Evolutionary conservation across 2,329 filamentous ascomycete species (phyloP).

Genomic region (Paecilomyces sp.): DNA sequence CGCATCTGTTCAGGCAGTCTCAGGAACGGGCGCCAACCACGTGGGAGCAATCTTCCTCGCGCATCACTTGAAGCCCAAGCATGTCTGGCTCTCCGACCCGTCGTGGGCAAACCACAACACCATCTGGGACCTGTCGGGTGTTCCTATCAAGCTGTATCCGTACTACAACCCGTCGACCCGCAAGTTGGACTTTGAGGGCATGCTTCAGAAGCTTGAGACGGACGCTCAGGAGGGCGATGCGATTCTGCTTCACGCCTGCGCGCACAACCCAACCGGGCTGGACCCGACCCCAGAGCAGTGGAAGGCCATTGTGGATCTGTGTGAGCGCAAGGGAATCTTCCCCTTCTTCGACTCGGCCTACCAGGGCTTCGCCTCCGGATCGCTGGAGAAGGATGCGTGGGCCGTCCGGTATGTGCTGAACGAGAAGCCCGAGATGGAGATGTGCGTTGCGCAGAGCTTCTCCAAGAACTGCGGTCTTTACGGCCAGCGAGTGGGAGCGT

Average conservation of each 20-base stretch:
- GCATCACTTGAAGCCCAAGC: slow-evolving; percentile 69
- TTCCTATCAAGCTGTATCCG: slow-evolving; percentile 73
- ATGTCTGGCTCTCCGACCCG: slow-evolving; percentile 84
- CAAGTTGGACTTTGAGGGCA: slow-evolving; percentile 39
- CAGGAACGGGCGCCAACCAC: slow-evolving; percentile 90
- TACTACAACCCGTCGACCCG: slow-evolving; percentile 68
- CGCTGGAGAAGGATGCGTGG: slow-evolving; percentile 75
- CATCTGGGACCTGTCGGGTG: slow-evolving; percentile 72
- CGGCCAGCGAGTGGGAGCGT: slow-evolving; percentile 88
- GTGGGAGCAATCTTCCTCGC: slow-evolving; percentile 84
- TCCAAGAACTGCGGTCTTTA: slow-evolving; percentile 73
- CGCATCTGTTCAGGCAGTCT: slow-evolving; percentile 84
- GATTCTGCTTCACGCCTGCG: slow-evolving; percentile 86
- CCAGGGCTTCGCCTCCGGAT: slow-evolving; percentile 92
- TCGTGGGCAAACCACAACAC: slow-evolving; percentile 98
- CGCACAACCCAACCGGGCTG: slow-evolving; percentile 95
- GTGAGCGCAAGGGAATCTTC: slow-evolving; percentile 77
- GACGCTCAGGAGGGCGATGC: slow-evolving; percentile 73
- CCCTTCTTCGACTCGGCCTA: slow-evolving; percentile 98
- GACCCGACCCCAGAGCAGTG: slow-evolving; percentile 90
- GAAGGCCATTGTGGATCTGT: slow-evolving; percentile 73
- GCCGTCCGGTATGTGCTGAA: slow-evolving; percentile 87
- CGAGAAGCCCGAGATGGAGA: slow-evolving; percentile 63
- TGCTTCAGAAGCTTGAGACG: slow-evolving; percentile 81
- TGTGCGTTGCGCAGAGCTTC: slow-evolving; percentile 53